Conservation (phyloP, 495 filamentous ascomycete genomes). For the Xylaria grammica region DNA sequence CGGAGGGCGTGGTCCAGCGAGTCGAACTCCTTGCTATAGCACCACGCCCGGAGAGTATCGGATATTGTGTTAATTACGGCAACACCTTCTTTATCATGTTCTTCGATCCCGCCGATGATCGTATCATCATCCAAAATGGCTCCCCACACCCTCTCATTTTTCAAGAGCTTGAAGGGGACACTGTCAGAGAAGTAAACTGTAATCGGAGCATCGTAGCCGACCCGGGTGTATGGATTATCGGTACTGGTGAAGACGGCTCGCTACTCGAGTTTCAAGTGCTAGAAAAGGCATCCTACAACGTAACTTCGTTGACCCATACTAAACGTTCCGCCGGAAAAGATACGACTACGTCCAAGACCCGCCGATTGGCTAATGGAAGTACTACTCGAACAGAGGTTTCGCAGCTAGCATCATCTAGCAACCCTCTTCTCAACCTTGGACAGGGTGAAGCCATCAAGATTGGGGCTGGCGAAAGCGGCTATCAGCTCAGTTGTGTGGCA, state of each 20-base stretch:
- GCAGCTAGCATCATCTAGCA: not conserved
- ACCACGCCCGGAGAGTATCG: not conserved
- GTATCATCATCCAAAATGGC: not conserved
- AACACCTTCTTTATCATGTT: not conserved
- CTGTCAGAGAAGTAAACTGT: not conserved
- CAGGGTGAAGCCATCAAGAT: not conserved
- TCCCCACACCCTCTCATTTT: not conserved
- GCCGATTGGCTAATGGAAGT: not conserved
- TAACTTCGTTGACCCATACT: not conserved
- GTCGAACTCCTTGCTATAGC: not conserved
- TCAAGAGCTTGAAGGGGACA: not conserved
- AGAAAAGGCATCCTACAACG: not conserved
- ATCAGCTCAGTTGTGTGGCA: not conserved
- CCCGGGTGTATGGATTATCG: not conserved
- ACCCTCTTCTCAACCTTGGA: constrained; percentile 2
- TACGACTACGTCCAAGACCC: not conserved
- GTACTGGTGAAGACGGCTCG: not conserved
- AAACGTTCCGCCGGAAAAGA: not conserved
- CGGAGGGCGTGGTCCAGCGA: not conserved
- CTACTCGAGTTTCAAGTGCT: constrained; percentile 9
- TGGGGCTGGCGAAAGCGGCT: not conserved
- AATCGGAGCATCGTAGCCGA: not conserved
- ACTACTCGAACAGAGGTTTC: not conserved
- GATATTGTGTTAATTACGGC: not conserved
- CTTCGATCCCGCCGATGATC: constrained; percentile 6